phyloP scores from a whole-genome alignment of 768 basidiomycete species.

The Mrakia gelida region DNA sequence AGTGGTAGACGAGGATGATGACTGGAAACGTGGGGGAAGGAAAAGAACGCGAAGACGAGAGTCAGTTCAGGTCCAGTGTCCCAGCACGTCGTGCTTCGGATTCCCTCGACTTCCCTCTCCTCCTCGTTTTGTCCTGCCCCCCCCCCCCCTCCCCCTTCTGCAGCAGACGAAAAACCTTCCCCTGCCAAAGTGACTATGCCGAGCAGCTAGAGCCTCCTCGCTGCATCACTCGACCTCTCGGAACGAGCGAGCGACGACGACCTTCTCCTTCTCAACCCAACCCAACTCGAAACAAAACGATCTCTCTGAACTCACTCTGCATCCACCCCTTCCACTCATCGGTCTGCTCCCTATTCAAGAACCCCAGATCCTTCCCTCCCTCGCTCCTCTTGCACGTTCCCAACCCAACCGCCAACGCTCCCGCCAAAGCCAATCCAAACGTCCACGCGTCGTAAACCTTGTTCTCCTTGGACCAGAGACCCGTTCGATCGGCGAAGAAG shows the following conservation, averaged over 20 bases:
- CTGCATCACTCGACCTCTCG: too few relatives aligned
- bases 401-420: conserved; percentile 57
- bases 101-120: too few relatives aligned
- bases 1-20: conserved; percentile 87
- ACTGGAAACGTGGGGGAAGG: conserved; percentile 53
- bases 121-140: too few relatives aligned
- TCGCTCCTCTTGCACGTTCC: conserved; percentile 55
- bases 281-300: conserved; percentile 22
- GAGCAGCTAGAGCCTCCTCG: too few relatives aligned
- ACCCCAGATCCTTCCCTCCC: conserved; percentile 76
- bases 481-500: conserved; percentile 77
- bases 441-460: conserved; percentile 71
- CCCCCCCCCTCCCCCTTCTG: too few relatives aligned
- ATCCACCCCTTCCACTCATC: conserved; percentile 99
- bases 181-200: too few relatives aligned
- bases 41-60: background rate
- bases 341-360: conserved; percentile 86
- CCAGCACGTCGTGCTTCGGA: too few relatives aligned
- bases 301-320: conserved; percentile 62
- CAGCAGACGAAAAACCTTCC: too few relatives aligned
- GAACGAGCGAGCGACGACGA: too few relatives aligned
- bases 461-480: conserved; percentile 82
- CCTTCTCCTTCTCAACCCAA: too few relatives aligned
- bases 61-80: too few relatives aligned
- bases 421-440: conserved; percentile 58